phyloP scores from a whole-genome alignment of 108 stramenopile genomes.

The Cyclotella sp. region DNA sequence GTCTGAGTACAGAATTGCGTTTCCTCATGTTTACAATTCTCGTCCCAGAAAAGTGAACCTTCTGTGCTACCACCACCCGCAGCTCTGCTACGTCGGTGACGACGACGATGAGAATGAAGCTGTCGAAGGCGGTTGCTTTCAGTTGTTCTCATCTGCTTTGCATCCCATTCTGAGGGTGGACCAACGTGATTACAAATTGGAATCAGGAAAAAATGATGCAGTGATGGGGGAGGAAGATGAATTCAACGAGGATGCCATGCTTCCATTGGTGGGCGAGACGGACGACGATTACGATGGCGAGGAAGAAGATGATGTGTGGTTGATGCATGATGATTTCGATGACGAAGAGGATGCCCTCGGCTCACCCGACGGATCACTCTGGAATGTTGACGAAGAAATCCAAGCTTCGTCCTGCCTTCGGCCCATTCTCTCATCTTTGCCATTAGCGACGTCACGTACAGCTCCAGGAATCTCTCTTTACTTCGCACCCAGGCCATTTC shows the following conservation, averaged over 20 bases:
- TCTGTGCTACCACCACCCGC: slow-evolving; percentile 92
- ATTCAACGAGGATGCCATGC: slow-evolving; percentile 71
- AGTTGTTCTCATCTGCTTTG: slow-evolving; percentile 72
- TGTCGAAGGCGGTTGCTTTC: slow-evolving; percentile 58
- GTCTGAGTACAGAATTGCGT: slow-evolving; percentile 98
- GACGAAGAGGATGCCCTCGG: slow-evolving; percentile 51
- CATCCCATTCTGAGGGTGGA: slow-evolving; percentile 95
- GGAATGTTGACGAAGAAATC: slow-evolving; percentile 62
- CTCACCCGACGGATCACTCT: slow-evolving; percentile 50
- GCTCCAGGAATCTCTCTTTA: slow-evolving; percentile 94
- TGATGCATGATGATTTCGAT: slow-evolving; percentile 53
- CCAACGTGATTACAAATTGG: slow-evolving; percentile 39
- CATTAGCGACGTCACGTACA: slow-evolving; percentile 76
- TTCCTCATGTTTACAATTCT: slow-evolving; percentile 98
- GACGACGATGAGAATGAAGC: slow-evolving; percentile 74
- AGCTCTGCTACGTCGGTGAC: slow-evolving; percentile 90
- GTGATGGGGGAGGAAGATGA: slow-evolving; percentile 71
- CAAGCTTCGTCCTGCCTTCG: slow-evolving; percentile 52
- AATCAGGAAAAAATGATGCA: slow-evolving; percentile 52
- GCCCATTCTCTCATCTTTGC: slow-evolving; percentile 67
- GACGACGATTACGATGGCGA: slow-evolving; percentile 69
- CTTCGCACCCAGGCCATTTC: slow-evolving; percentile 97
- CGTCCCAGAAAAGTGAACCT: slow-evolving; percentile 92
- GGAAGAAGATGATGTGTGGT: slow-evolving; percentile 73
- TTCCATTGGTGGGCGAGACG: slow-evolving; percentile 85